Percentiles rank a stretch among this genome's conserved stretches.
phyloP scores from a whole-genome alignment of 768 basidiomycete species.

The Tricholoma matsutake region DNA sequence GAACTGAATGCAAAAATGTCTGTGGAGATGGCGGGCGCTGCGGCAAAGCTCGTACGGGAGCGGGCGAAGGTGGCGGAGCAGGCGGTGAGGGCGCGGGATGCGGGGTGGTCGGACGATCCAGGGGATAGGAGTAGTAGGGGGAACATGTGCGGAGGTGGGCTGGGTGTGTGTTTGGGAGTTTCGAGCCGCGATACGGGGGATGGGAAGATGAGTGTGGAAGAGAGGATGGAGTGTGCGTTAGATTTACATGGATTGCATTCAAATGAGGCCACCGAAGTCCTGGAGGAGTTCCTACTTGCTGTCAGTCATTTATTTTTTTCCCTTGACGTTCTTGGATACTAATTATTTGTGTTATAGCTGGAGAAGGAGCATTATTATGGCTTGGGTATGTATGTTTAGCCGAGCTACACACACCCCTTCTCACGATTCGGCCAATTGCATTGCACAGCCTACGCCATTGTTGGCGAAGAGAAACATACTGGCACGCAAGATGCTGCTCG shows the following conservation, averaged over 20 bases:
- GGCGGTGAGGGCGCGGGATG: constrained; percentile 68
- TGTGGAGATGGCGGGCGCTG: constrained; percentile 80
- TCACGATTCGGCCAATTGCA: constrained; percentile 1
- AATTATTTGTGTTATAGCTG: constrained; percentile 42
- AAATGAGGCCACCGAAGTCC: constrained; percentile 86
- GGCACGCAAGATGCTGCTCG: constrained; percentile 83
- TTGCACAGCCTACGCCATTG: constrained; percentile 72
- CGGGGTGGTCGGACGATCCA: constrained; percentile 79
- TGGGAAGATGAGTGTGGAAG: constrained; percentile 66
- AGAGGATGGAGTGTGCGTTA: constrained; percentile 83
- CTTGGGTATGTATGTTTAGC: constrained; percentile 49
- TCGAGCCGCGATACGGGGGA: constrained; percentile 58
- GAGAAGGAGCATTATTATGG: constrained; percentile 89
- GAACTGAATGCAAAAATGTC: constrained; percentile 92
- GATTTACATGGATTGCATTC: constrained; percentile 95
- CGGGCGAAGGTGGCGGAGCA: constrained; percentile 73
- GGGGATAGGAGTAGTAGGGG: constrained; percentile 76
- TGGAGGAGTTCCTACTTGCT: constrained; percentile 85
- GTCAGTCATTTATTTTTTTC: constrained; percentile 45
- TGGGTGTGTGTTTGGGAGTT: constrained; percentile 88
- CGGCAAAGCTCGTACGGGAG: constrained; percentile 81
- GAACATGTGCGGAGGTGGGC: constrained; percentile 69
- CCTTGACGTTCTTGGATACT: background rate
- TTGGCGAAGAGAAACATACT: constrained; percentile 96
- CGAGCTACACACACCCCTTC: background rate